Percentiles rank a stretch among this genome's conserved stretches.
Evolutionary conservation across 169 alveolate genomes (phyloP).

Genomic region (Plasmodium yoelii): DNA sequence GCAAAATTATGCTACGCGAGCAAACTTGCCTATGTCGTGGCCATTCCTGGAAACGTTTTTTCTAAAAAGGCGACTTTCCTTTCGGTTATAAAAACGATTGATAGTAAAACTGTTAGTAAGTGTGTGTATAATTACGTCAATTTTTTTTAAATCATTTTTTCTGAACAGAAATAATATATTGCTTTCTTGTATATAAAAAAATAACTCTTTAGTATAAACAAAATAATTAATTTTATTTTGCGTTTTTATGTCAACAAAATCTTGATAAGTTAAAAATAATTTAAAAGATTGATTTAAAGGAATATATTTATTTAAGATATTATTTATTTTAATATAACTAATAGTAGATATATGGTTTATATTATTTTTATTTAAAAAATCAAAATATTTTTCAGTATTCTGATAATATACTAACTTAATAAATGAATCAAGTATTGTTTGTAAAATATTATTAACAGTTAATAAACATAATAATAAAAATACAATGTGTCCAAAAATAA

Average conservation of each 20-base stretch:
- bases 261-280: slow-evolving; percentile 39
- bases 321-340: slow-evolving; percentile 49
- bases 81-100: slow-evolving; percentile 11
- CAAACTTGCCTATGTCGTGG: slow-evolving; percentile 15
- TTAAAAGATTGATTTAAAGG: slow-evolving; percentile 42
- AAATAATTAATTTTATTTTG: slow-evolving; percentile 31
- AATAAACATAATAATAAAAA: slow-evolving; percentile 23
- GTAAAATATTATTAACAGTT: slow-evolving; percentile 27
- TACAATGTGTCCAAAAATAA: slow-evolving; percentile 47
- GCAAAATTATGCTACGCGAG: too few relatives aligned
- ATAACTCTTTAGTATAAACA: slow-evolving; percentile 60
- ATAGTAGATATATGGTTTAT: slow-evolving; percentile 31
- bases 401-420: slow-evolving; percentile 47
- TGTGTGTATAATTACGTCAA: slow-evolving; percentile 47
- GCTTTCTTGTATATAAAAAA: slow-evolving; percentile 55
- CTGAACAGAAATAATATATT: slow-evolving; percentile 31
- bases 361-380: slow-evolving; percentile 28
- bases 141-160: slow-evolving; percentile 30
- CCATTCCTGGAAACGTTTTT: slow-evolving; percentile 11
- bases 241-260: slow-evolving; percentile 10
- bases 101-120: slow-evolving; percentile 29
- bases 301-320: slow-evolving; percentile 33
- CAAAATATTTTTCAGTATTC: slow-evolving; percentile 9
- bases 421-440: slow-evolving; percentile 4
- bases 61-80: not conserved